Conservation (phyloP, 306 rosid species). For the Fragaria ananassa region DNA sequence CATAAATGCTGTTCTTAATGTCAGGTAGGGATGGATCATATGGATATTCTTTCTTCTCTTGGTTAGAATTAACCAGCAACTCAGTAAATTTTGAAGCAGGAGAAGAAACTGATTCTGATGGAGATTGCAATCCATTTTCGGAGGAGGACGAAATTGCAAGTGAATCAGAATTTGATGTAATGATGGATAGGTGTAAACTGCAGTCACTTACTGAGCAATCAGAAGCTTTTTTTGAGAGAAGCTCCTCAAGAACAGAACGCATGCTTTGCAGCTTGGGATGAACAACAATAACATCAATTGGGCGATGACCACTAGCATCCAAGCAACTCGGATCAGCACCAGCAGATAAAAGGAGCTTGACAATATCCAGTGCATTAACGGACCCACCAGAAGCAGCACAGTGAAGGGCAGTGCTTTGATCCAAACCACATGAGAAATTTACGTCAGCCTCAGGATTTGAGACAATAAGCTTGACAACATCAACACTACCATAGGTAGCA, state of each 20-base stretch:
- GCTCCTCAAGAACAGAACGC: conserved; percentile 40
- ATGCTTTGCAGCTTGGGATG: conserved; percentile 47
- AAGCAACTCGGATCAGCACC: conserved; percentile 56
- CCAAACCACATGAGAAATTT: conserved; percentile 58
- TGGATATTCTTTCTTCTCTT: conserved; percentile 82
- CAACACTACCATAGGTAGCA: conserved; percentile 73
- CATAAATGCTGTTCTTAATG: conserved; percentile 83
- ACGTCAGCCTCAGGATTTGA: conserved; percentile 48
- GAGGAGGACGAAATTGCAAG: conserved; percentile 43
- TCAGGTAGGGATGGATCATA: conserved; percentile 89
- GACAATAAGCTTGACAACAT: conserved; percentile 62
- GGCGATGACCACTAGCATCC: conserved; percentile 65
- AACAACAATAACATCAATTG: conserved; percentile 67
- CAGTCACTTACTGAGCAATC: conserved; percentile 41
- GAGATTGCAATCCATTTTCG: conserved; percentile 55
- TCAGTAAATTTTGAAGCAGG: conserved; percentile 48
- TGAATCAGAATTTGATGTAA: conserved; percentile 46
- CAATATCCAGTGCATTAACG: conserved; percentile 44
- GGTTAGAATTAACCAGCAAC: conserved; percentile 34
- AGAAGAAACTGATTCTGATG: conserved; percentile 48
- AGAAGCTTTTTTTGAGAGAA: conserved; percentile 42
- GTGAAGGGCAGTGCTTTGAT: conserved; percentile 81
- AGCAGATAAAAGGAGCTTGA: conserved; percentile 61
- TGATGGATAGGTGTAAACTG: conserved; percentile 34
- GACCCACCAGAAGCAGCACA: conserved; percentile 92